Base-by-base conservation (phyloP, 164 flowering plant species). In the Nelumbo lutea region DNA sequence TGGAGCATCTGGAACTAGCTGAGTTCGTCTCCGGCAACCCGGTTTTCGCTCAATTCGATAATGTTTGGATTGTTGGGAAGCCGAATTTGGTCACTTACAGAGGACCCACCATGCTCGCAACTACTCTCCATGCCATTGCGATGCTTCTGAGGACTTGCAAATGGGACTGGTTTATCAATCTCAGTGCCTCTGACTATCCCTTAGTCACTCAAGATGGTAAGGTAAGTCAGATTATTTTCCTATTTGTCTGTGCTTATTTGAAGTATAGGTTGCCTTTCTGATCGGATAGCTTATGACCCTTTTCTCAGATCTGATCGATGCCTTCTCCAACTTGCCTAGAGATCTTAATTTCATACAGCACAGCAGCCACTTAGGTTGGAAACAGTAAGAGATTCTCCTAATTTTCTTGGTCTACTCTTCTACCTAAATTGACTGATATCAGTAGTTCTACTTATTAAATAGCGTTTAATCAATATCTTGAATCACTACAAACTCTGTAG, bases 91-190 rank as follows among this genome's bases (percentile, higher is more conserved):
- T 94, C 1, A 91, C 97, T 46, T 94, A 91, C 66, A 85, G 97
- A 78, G 98, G 98, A 0, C 96, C 98, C 5, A 91, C 96, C 1
- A 94, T 94, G 97, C 87, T 94, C 42, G 86, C 90, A 2, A 84
- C 87, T 9, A 94, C 97, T 11, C 86, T 94, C 27, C 98, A 94
- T 70, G 98, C 86, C 3, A 84, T 91, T 75, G 68, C 98, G 1
- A 77, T 87, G 73, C 86, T 94, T 5, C 64, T 90, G 69, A 90
- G 90, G 79, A 80, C 71, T 42, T 84, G 85, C 59, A 70, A 81
- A 1, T 94, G 97, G 97, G 98, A 91, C 71, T 94, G 98, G 98
- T 94, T 94, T 65, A 88, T 94, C n/a, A 94, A 94, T 71, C 96
- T 94, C 57, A 94, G 97, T 73, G 97, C 98, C 42, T 86, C 96